Evolutionary conservation across 176 grass and related monocot species (phyloP).

Genomic region (Paspalum notatum): DNA sequence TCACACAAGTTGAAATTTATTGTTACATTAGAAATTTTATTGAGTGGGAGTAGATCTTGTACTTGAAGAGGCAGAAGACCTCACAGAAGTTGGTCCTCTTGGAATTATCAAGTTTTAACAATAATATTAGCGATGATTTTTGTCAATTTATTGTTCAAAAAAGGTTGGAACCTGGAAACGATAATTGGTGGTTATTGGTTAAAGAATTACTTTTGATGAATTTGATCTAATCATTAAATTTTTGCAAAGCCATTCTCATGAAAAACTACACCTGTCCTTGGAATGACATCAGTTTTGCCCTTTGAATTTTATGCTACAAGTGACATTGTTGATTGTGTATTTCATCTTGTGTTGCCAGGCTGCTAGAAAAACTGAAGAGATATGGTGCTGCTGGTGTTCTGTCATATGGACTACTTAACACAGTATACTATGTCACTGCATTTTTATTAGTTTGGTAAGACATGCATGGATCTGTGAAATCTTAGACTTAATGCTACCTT

Average conservation of each 20-base stretch:
- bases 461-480: background rate
- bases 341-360: conserved; percentile 41
- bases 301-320: background rate
- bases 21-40: background rate
- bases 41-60: background rate
- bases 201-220: background rate
- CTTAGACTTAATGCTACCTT: background rate
- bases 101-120: conserved; percentile 11
- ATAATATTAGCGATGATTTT: conserved; percentile 1
- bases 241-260: conserved; percentile 5
- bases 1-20: background rate
- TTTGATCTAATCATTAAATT: background rate
- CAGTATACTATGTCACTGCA: conserved; percentile 78
- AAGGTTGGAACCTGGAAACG: background rate
- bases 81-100: conserved; percentile 3
- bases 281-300: background rate
- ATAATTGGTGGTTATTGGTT: background rate
- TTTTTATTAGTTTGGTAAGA: conserved; percentile 95
- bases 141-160: conserved; percentile 21
- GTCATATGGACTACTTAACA: conserved; percentile 96
- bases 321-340: conserved; percentile 2
- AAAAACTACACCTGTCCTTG: conserved; percentile 5
- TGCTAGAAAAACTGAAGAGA: conserved; percentile 79
- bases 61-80: background rate
- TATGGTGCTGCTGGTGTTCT: conserved; percentile 91